Evolutionary conservation across 352 stramenopile species (phyloP).

Genomic region (Globisporangium ultimum): DNA sequence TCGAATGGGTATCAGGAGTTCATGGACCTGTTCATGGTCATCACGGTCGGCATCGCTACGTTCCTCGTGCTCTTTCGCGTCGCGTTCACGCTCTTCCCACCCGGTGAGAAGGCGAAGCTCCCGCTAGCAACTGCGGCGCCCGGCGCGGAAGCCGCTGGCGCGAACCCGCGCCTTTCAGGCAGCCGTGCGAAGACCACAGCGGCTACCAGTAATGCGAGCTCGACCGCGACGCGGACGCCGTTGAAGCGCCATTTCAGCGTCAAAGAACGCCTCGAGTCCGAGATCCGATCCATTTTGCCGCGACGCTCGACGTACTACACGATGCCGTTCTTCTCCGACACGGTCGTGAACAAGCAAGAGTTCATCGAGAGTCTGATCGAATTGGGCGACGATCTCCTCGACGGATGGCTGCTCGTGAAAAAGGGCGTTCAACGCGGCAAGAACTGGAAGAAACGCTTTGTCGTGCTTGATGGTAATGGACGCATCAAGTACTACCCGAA

Average conservation of each 20-base stretch:
- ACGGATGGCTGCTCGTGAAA: constrained; percentile 81
- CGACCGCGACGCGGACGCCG: background rate
- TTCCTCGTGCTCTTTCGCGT: constrained; percentile 66
- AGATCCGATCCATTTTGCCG: constrained; percentile 56
- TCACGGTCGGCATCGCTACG: constrained; percentile 57
- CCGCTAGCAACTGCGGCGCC: background rate
- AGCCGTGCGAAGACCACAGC: background rate
- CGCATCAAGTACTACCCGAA: constrained; percentile 81
- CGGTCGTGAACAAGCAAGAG: constrained; percentile 68
- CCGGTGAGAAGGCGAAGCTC: constrained; percentile 2
- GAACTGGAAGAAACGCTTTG: constrained; percentile 84
- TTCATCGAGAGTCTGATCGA: constrained; percentile 68
- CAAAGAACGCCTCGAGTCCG: constrained; percentile 58
- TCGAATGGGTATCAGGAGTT: constrained; percentile 31
- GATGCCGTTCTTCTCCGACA: constrained; percentile 76
- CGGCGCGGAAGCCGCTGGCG: background rate
- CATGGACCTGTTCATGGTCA: constrained; percentile 61
- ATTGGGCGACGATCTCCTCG: constrained; percentile 60
- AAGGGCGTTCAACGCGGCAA: constrained; percentile 64
- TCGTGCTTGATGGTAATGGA: constrained; percentile 69
- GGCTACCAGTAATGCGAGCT: too few relatives aligned
- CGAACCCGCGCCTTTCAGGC: background rate
- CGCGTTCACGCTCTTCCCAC: constrained; percentile 47
- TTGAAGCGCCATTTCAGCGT: constrained; percentile 37
- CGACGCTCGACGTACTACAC: constrained; percentile 70